Conservation (phyloP, 345 rosid genomes). For the Turnera subulata region DNA sequence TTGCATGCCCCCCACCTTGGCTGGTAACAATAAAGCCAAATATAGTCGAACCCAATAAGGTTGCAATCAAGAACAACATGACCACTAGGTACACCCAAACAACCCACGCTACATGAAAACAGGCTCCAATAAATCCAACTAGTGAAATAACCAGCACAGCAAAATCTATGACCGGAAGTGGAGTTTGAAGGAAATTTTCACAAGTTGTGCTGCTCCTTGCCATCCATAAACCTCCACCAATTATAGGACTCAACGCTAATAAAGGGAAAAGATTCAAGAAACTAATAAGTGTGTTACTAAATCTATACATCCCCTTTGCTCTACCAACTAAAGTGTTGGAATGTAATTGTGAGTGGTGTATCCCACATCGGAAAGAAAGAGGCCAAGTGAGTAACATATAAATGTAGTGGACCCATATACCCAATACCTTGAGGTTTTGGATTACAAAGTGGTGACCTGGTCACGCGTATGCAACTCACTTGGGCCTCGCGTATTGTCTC, state of each 20-base stretch:
- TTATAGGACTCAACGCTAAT: conserved; percentile 72
- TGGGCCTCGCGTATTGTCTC: no score
- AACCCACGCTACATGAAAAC: conserved; percentile 72
- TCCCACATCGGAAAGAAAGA: no score
- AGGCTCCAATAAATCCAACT: conserved; percentile 89
- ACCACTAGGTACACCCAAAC: conserved; percentile 88
- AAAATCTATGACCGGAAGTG: conserved; percentile 74
- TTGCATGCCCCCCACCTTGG: conserved; percentile 67
- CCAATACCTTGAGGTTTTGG: no score
- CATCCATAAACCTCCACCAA: conserved; percentile 92
- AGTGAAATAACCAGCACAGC: conserved; percentile 62
- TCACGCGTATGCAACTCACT: no score
- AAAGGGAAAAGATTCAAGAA: conserved; percentile 77
- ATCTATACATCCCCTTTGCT: conserved; percentile 64
- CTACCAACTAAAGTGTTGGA: no score
- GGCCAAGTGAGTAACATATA: no score
- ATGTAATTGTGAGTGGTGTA: no score
- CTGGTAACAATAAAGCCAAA: conserved; percentile 79
- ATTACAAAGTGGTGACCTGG: no score
- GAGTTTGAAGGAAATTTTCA: conserved; percentile 78
- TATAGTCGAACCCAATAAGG: conserved; percentile 58
- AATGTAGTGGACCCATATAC: no score
- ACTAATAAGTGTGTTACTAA: conserved; percentile 79
- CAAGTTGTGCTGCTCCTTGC: conserved; percentile 75
- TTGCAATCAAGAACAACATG: conserved; percentile 64